Conservation (phyloP, 1,139 yeast genomes). For the Wickerhamiella infanticola region DNA sequence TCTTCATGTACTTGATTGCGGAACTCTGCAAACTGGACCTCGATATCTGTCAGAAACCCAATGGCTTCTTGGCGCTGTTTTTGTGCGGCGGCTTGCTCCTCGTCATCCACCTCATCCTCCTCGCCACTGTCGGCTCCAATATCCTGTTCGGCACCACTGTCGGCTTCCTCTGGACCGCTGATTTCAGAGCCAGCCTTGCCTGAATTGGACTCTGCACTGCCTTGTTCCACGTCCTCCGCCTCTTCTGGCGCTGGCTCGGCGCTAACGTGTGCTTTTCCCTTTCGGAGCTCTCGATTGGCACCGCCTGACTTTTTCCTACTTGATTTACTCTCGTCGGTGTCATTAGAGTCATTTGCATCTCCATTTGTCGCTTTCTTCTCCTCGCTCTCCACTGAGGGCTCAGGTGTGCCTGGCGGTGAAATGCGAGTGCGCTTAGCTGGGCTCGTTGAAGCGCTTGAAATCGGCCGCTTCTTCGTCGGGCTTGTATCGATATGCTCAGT, state of each 20-base stretch:
- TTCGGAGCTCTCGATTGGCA: not conserved
- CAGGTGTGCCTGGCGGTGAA: not conserved
- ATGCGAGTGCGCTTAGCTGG: not conserved
- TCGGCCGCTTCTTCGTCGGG: conserved; percentile 10
- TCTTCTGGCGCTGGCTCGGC: not conserved
- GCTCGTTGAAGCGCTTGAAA: not conserved
- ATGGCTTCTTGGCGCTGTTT: conserved; percentile 44
- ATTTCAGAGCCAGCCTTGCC: not conserved
- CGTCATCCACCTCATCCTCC: conserved; percentile 6
- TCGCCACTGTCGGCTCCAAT: conserved; percentile 6
- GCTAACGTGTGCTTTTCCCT: not conserved
- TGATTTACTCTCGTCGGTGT: not conserved
- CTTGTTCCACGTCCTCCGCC: not conserved
- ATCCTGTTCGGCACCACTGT: not conserved
- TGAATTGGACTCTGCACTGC: not conserved
- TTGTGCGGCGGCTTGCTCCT: conserved; percentile 13
- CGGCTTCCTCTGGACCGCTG: conserved; percentile 2
- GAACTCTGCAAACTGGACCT: conserved; percentile 67
- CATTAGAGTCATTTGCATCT: not conserved
- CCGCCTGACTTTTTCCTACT: not conserved
- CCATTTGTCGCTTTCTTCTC: not conserved
- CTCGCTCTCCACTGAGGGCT: not conserved
- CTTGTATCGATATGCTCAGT: conserved; percentile 51
- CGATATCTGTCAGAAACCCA: conserved; percentile 57
- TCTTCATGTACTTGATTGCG: conserved; percentile 44